Conservation (phyloP, 371 early-diverging fungal genomes). For the Apophysomyces elegans region DNA sequence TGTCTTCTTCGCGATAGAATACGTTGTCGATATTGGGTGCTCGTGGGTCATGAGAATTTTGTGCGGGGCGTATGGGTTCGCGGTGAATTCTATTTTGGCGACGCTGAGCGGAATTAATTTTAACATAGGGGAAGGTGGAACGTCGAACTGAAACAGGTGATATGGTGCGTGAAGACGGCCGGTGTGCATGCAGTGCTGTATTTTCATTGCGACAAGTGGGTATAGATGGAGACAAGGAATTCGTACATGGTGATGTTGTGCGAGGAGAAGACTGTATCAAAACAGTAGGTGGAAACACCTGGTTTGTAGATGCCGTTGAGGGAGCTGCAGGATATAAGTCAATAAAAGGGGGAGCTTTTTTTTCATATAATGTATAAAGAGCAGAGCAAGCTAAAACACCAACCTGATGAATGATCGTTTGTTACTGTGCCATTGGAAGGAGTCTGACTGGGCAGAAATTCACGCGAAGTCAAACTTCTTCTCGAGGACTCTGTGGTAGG, state of each 20-base stretch:
- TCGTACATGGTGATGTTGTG: slow-evolving; percentile 11
- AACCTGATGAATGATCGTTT: slow-evolving; percentile 19
- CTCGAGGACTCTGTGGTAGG: not conserved
- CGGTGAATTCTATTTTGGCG: slow-evolving; percentile 36
- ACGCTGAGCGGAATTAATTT: slow-evolving; percentile 35
- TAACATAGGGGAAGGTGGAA: slow-evolving; percentile 48
- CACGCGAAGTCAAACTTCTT: not conserved
- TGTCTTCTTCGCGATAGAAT: slow-evolving; percentile 82
- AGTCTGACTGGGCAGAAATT: not conserved
- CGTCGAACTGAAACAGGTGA: slow-evolving; percentile 23
- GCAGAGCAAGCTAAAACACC: slow-evolving; percentile 26
- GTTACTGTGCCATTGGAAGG: not conserved
- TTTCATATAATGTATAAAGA: slow-evolving; percentile 9
- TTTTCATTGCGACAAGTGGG: slow-evolving; percentile 3
- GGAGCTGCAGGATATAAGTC: slow-evolving; percentile 6
- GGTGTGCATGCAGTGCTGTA: not conserved
- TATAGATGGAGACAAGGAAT: slow-evolving; percentile 1
- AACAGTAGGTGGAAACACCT: not conserved
- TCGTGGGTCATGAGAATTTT: slow-evolving; percentile 24
- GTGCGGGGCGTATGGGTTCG: slow-evolving; percentile 19
- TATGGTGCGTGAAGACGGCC: slow-evolving; percentile 20
- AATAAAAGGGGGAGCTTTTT: not conserved
- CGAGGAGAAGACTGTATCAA: not conserved
- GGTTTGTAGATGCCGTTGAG: not conserved
- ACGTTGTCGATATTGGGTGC: slow-evolving; percentile 40